Conservation (phyloP, 768 basidiomycete species). For the Cystofilobasidium bisporidii region DNA sequence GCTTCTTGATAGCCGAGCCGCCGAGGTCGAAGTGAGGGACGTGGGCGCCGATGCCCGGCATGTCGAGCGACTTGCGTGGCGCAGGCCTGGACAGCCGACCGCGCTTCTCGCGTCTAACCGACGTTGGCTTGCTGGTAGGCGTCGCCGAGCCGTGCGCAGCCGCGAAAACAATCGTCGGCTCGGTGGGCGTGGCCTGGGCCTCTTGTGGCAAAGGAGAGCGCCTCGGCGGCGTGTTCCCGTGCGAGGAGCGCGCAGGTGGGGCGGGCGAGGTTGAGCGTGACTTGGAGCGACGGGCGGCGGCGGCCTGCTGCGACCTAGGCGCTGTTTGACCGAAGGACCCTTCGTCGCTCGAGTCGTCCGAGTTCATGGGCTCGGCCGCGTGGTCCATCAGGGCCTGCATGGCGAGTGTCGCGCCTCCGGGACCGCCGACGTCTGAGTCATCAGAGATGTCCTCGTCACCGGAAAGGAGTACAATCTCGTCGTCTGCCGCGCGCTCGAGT, state of each 20-base stretch:
- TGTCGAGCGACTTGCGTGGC: constrained; percentile 2
- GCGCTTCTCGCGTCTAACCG: background rate
- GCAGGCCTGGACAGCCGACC: background rate
- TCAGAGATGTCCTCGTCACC: background rate
- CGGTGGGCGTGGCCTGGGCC: background rate
- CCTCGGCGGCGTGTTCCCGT: background rate
- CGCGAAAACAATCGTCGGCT: too few relatives aligned
- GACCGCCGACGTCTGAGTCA: background rate
- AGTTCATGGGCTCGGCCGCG: background rate
- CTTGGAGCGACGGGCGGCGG: background rate
- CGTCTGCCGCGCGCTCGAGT: background rate
- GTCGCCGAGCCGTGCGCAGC: background rate
- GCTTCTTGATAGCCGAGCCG: background rate
- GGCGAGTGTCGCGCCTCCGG: background rate
- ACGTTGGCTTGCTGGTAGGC: background rate
- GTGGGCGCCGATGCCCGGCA: background rate
- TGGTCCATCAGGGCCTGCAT: background rate
- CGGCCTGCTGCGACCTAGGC: background rate
- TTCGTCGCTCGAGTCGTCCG: background rate
- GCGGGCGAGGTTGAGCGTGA: background rate
- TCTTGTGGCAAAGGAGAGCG: background rate
- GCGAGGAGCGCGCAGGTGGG: background rate
- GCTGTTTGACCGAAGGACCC: background rate
- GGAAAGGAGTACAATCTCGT: background rate
- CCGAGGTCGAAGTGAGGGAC: background rate